A percentile compares a stretch with the other conserved stretches of the same genome.
These are phyloP conservation scores for Gynochthodes officinalis DNA, from an alignment of 257 asterid genomes.

Conservation along the genomic window DNA sequence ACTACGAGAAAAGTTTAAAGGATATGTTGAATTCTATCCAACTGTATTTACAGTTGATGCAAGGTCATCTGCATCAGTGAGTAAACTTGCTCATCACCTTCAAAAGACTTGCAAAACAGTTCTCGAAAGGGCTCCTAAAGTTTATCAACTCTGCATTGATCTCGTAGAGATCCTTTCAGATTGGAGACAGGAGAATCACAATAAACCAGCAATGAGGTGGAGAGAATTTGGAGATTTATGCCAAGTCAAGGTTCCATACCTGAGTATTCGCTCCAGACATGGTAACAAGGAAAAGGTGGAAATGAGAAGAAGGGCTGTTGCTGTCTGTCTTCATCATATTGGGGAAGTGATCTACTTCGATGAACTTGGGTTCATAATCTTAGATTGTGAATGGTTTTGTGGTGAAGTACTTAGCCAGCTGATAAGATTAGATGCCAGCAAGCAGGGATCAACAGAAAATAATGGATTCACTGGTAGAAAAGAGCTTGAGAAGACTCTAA, in stretches of 20 bases:
- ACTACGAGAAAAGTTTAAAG: slow-evolving; percentile 60
- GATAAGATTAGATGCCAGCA: slow-evolving; percentile 43
- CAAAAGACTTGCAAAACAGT: slow-evolving; percentile 50
- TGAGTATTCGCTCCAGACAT: slow-evolving; percentile 61
- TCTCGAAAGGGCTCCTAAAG: slow-evolving; percentile 68
- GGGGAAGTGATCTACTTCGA: slow-evolving; percentile 80
- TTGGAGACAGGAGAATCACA: slow-evolving; percentile 64
- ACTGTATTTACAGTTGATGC: slow-evolving; percentile 88
- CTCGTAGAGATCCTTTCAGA: slow-evolving; percentile 42
- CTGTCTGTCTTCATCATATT: slow-evolving; percentile 62
- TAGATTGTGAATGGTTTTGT: slow-evolving; percentile 80
- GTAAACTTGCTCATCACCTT: slow-evolving; percentile 62
- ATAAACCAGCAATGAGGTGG: slow-evolving; percentile 76
- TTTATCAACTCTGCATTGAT: slow-evolving; percentile 73
- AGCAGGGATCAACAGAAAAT: slow-evolving; percentile 34
- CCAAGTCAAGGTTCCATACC: slow-evolving; percentile 67
- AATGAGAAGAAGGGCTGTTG: slow-evolving; percentile 60
- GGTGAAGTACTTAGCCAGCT: slow-evolving; percentile 67
- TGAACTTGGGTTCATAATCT: slow-evolving; percentile 52
- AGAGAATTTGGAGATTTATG: slow-evolving; percentile 73
- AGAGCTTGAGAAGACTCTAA: slow-evolving; percentile 67
- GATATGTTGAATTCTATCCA: slow-evolving; percentile 64
- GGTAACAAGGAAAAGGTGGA: slow-evolving; percentile 64
- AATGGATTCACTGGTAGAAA: slow-evolving; percentile 60
- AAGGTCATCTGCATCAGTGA: slow-evolving; percentile 77